Conservation (phyloP, 2,329 filamentous ascomycete genomes). For the Fusarium kyushuense region DNA sequence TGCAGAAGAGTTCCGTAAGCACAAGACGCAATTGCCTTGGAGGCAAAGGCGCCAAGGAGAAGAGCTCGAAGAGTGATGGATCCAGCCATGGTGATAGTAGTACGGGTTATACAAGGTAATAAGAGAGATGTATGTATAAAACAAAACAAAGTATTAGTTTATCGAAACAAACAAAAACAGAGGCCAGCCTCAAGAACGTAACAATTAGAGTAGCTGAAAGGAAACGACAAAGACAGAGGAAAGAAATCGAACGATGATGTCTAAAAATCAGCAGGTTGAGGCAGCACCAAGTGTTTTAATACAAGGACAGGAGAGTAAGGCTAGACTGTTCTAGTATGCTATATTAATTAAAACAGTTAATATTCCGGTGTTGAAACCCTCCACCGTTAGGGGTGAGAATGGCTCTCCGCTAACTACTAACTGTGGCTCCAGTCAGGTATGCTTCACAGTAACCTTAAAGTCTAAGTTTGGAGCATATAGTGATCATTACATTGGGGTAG, state of each 20-base stretch:
- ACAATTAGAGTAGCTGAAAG: not conserved
- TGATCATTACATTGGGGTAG: not conserved
- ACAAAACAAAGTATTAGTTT: constrained; percentile 16
- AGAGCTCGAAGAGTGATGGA: constrained; percentile 13
- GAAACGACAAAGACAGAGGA: constrained; percentile 3
- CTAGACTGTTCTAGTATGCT: not conserved
- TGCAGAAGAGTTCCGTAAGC: constrained; percentile 55
- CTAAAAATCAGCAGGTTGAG: constrained; percentile 28
- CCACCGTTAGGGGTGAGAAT: not conserved
- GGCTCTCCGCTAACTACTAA: not conserved
- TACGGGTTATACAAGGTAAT: not conserved
- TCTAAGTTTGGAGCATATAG: not conserved
- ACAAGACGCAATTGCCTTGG: constrained; percentile 51
- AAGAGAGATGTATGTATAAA: constrained; percentile 1
- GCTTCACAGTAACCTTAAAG: constrained; percentile 10
- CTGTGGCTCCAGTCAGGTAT: not conserved
- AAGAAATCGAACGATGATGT: constrained; percentile 32
- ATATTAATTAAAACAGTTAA: not conserved
- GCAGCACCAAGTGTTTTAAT: constrained; percentile 23
- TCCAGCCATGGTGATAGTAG: constrained; percentile 21
- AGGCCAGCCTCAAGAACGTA: constrained; percentile 30
- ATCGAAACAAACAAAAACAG: constrained; percentile 4
- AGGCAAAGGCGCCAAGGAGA: constrained; percentile 37
- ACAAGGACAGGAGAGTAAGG: not conserved
- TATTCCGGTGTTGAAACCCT: not conserved